Evolutionary conservation across 2,329 filamentous ascomycete species (phyloP), one percentile per base, ranked within the genome.

Genomic region (Rutstroemia sp.): DNA sequence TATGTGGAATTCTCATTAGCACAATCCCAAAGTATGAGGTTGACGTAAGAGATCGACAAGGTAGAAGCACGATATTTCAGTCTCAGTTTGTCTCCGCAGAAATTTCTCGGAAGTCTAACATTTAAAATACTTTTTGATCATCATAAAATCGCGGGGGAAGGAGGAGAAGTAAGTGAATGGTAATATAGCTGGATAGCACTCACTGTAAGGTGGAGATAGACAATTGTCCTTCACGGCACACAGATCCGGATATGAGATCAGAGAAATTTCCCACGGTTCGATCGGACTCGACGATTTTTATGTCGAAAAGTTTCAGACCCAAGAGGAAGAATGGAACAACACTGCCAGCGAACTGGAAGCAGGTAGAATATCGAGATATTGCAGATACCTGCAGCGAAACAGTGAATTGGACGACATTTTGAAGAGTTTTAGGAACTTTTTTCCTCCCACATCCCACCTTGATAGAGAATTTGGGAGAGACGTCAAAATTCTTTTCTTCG

Each of bases 51-150:
- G 16, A 39, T 25, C 34, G 14, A 44, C 12, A 49, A 16, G 23
- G 47, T n/a, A 51, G 38, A 16, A 30, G 45, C 14, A 51, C 38
- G 54, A 44, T 58, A 55, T 54, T 50, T 57, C 5, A 46, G 25
- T 14, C n/a, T 53, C 64, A 57, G 16, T 52, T 49, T 59, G 59
- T 58, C 54, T 66, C 63, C 56, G 55, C 63, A 65, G 27, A 54
- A 61, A 58, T 56, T 49, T 48, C 48, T 63, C 19, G 46, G 64
- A 52, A 67, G 66, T 68, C 66, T 67, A 68, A 67, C 65, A 65
- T 65, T 62, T 48, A 61, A 62, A 48, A 49, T 7, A 10, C 30
- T 53, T 60, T 64, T 54, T 55, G 48, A 57, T 64, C 64, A 64
- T 65, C 65, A 65, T 64, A 50, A 61, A 61, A 34, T 14, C 10